Base-by-base conservation (phyloP, 805 yeast genomes). In the Candida takata region DNA sequence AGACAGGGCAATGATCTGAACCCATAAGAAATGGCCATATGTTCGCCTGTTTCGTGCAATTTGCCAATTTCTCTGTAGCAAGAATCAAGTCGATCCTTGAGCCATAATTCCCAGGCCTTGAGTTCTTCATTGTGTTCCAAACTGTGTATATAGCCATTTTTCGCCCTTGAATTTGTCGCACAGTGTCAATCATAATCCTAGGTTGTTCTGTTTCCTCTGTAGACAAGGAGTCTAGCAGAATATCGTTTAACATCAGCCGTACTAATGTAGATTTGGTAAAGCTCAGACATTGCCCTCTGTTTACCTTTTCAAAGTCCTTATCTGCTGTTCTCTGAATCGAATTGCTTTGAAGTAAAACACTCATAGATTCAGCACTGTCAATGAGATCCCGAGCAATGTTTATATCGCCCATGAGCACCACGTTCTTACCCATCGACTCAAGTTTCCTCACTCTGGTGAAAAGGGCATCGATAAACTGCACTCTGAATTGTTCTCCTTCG, bases 1-100 rank as follows among this genome's bases (percentile, higher is more conserved):
- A 86, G 0, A 86, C 74, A 0, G 98, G 98, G 57, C 97, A 90
- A 58, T 90, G 98, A 55, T 90, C 98, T 0, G 96, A 85, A 0
- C 98, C 98, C 54, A 72, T 62, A 1, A 88, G 49, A 29, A 67
- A 67, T 0, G 86, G 79, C 70, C 83, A 70, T n/a, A 84, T 83
- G 28, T 56, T 57, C 1, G 76, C 69, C 29, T 65, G 57, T 4
- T 51, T 42, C 2, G 70, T 52, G 8, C 36, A 27, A 0, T 51
- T 36, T 4, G 60, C 47, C 31, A 81, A 42, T 0, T 44, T 47
- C 8, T 58, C 42, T 18, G 81, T 70, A 0, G 71, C 58, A 6
- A 87, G 55, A 6, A 90, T 77, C 45, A 80, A 70, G 55, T 90
- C 98, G 17, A 90, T 80, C 35, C 98, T 65, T 2, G 96, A 82